Percentiles rank a stretch among this genome's conserved stretches.
Evolutionary conservation across 768 basidiomycete species (phyloP).

Genomic region (Collybiopsis confluens): DNA sequence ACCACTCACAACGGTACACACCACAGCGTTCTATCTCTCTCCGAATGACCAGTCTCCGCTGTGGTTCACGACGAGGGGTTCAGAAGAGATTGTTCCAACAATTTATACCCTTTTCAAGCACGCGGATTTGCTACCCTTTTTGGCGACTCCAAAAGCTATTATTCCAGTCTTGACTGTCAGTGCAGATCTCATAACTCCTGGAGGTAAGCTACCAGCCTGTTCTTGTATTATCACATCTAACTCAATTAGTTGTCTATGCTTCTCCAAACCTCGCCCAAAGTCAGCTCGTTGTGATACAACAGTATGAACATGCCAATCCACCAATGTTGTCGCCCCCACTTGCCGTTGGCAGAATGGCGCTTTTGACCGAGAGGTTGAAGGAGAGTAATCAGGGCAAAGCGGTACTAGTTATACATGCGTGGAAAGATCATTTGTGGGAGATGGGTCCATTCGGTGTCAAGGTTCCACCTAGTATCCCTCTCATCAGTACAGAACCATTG

Average conservation of each 20-base stretch:
- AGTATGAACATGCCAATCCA: constrained; percentile 33
- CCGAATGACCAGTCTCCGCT: too few relatives aligned
- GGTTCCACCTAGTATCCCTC: constrained; percentile 40
- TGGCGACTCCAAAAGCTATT: constrained; percentile 70
- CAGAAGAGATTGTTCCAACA: too few relatives aligned
- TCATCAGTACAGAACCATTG: constrained; percentile 15
- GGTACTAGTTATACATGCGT: constrained; percentile 66
- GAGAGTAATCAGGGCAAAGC: constrained; percentile 76
- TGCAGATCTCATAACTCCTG: constrained; percentile 88
- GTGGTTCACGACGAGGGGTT: too few relatives aligned
- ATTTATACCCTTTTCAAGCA: too few relatives aligned
- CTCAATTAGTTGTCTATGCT: constrained; percentile 54
- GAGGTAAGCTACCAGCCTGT: constrained; percentile 45
- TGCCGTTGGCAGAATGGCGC: constrained; percentile 69
- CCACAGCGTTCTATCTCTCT: too few relatives aligned
- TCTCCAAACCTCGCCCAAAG: constrained; percentile 37
- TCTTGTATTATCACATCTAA: constrained; percentile 6
- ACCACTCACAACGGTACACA: too few relatives aligned
- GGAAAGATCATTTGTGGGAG: constrained; percentile 74
- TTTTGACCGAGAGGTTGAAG: constrained; percentile 47
- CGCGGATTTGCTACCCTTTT: constrained; percentile 64
- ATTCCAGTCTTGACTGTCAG: constrained; percentile 69
- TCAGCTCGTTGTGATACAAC: constrained; percentile 62
- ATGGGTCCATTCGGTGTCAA: constrained; percentile 64
- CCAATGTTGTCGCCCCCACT: constrained; percentile 46